A percentile compares a stretch with the other conserved stretches of the same genome.
Evolutionary conservation across 2,329 filamentous ascomycete species (phyloP).

Genomic region (Talaromyces islandicus): DNA sequence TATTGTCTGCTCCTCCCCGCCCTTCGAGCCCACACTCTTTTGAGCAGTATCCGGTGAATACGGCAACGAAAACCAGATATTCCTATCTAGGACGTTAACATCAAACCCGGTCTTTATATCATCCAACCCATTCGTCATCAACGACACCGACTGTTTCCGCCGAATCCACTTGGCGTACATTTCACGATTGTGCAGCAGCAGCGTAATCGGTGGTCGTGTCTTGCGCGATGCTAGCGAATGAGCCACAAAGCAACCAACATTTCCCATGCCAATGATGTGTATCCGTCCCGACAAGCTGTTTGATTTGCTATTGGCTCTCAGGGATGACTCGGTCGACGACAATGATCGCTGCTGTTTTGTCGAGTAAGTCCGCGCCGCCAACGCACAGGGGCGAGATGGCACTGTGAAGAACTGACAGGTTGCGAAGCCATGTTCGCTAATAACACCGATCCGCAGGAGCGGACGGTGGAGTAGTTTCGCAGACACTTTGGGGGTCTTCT

Average conservation of each 20-base stretch:
- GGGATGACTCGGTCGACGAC: neutral
- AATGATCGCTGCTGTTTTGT: neutral
- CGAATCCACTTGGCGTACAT: slow-evolving; percentile 29
- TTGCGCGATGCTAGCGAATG: slow-evolving; percentile 59
- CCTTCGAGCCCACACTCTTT: neutral
- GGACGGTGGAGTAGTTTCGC: slow-evolving; percentile 9
- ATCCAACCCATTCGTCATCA: slow-evolving; percentile 34
- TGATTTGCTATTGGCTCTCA: neutral
- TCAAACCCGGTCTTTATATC: slow-evolving; percentile 40
- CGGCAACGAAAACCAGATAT: slow-evolving; percentile 27
- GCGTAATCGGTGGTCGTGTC: slow-evolving; percentile 65
- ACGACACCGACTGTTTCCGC: slow-evolving; percentile 25
- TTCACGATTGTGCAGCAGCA: slow-evolving; percentile 62
- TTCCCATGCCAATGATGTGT: slow-evolving; percentile 74
- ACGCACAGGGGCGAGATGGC: neutral
- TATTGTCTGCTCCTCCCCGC: slow-evolving; percentile 6
- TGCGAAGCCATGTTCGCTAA: slow-evolving; percentile 3
- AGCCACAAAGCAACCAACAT: slow-evolving; percentile 73
- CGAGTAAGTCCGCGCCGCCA: slow-evolving; percentile 1
- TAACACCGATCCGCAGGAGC: slow-evolving; percentile 12
- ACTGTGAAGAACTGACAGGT: slow-evolving; percentile 7
- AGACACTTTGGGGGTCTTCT: slow-evolving; percentile 7
- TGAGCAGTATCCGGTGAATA: slow-evolving; percentile 15
- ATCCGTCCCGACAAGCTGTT: slow-evolving; percentile 47
- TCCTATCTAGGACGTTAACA: slow-evolving; percentile 32